These are phyloP conservation scores for Saxispiralis lemnorum DNA, from an alignment of 495 filamentous ascomycete genomes.

Conservation along the genomic window DNA sequence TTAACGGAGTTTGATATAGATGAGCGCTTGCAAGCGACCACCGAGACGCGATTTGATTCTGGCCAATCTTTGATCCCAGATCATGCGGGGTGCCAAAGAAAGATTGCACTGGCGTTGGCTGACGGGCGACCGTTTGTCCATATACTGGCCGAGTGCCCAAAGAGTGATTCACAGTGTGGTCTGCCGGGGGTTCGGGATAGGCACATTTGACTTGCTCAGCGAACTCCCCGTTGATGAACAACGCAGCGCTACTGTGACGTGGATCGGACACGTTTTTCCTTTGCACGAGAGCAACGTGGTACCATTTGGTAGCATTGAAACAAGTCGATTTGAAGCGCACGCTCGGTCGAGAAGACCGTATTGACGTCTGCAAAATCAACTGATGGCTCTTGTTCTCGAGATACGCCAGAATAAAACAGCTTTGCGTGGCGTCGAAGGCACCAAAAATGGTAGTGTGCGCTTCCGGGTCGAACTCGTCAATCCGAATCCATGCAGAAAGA, in stretches of 20 bases:
- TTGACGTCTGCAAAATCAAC: slow-evolving; percentile 90
- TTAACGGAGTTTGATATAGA: slow-evolving; percentile 70
- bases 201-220: slow-evolving; percentile 76
- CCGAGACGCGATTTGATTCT: slow-evolving; percentile 52
- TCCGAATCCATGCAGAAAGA: slow-evolving; percentile 67
- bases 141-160: slow-evolving; percentile 1
- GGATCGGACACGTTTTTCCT: slow-evolving; percentile 45
- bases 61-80: slow-evolving; percentile 63
- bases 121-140: neutral
- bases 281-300: slow-evolving; percentile 80
- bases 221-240: slow-evolving; percentile 88
- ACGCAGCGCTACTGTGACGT: slow-evolving; percentile 60
- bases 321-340: slow-evolving; percentile 72
- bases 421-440: slow-evolving; percentile 79
- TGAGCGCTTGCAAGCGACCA: slow-evolving; percentile 85
- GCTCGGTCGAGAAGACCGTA: slow-evolving; percentile 69
- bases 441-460: slow-evolving; percentile 92
- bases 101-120: slow-evolving; percentile 50
- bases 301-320: slow-evolving; percentile 66
- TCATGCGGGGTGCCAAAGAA: slow-evolving; percentile 89
- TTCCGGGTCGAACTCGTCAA: slow-evolving; percentile 67
- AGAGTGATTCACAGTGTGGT: slow-evolving; percentile 28
- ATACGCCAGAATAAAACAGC: slow-evolving; percentile 85
- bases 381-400: slow-evolving; percentile 87
- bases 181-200: slow-evolving; percentile 57